Evolutionary conservation across 495 filamentous ascomycete species (phyloP).

Genomic region (Trypethelium eluteriae): DNA sequence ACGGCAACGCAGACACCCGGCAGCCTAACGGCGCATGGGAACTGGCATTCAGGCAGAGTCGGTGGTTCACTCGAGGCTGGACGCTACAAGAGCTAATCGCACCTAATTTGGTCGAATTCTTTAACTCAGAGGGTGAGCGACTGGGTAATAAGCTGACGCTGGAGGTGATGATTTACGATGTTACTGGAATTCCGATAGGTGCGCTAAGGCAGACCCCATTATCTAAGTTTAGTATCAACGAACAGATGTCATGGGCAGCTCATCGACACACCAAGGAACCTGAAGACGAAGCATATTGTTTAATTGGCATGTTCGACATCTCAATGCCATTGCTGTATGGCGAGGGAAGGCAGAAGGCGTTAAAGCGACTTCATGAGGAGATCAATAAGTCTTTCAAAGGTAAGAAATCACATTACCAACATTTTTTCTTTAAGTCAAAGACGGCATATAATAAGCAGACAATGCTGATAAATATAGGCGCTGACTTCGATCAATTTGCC

Average conservation of each 20-base stretch:
- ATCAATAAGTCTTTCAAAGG: slow-evolving; percentile 18
- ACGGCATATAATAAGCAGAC: neutral
- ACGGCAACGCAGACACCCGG: neutral
- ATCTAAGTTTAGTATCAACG: slow-evolving; percentile 10
- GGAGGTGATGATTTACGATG: slow-evolving; percentile 4
- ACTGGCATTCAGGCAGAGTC: slow-evolving; percentile 10
- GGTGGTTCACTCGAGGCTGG: too few relatives aligned
- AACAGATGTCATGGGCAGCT: slow-evolving; percentile 18
- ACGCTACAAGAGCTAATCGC: too few relatives aligned
- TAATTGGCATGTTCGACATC: slow-evolving; percentile 29
- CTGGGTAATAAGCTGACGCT: neutral
- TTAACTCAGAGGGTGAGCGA: neutral
- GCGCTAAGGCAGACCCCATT: slow-evolving; percentile 13
- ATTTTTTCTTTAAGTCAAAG: neutral
- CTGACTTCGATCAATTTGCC: slow-evolving; percentile 20
- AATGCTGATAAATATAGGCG: slow-evolving; percentile 18
- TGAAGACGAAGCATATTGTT: slow-evolving; percentile 31
- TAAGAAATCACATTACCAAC: neutral
- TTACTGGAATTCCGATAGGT: slow-evolving; percentile 15
- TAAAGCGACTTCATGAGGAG: slow-evolving; percentile 26
- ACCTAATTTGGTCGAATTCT: slow-evolving; percentile 14
- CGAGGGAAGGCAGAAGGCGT: slow-evolving; percentile 26
- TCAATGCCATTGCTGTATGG: slow-evolving; percentile 32
- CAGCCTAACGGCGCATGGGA: slow-evolving; percentile 3
- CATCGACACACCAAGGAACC: slow-evolving; percentile 13